Conservation (phyloP, 75 land plant genomes). For the Selaginella moellendorffii region DNA sequence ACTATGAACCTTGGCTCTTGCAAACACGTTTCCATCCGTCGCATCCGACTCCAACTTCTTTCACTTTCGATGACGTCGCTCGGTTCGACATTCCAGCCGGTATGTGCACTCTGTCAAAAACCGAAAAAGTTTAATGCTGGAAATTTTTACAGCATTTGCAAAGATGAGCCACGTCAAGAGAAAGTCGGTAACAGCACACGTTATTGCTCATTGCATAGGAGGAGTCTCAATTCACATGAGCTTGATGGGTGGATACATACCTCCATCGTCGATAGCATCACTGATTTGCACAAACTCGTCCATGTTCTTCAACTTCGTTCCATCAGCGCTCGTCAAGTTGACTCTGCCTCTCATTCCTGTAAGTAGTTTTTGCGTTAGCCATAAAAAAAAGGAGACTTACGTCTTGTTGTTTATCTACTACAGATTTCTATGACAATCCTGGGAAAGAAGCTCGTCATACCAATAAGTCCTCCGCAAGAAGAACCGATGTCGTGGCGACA, state of each 20-base stretch:
- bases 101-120: slow-evolving; percentile 4
- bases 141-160: slow-evolving; percentile 14
- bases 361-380: no score
- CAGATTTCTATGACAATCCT: slow-evolving; percentile 29
- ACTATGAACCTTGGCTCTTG: slow-evolving; percentile 32
- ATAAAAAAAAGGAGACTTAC: no score
- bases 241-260: slow-evolving; percentile 34
- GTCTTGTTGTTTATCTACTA: not conserved
- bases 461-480: not conserved
- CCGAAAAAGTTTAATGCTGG: not conserved
- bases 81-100: slow-evolving; percentile 37
- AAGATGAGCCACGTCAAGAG: slow-evolving; percentile 27
- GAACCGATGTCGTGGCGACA: slow-evolving; percentile 11
- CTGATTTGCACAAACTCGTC: slow-evolving; percentile 36
- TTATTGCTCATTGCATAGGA: slow-evolving; percentile 43
- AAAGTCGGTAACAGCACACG: slow-evolving; percentile 17
- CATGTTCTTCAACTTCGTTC: slow-evolving; percentile 34
- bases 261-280: slow-evolving; percentile 26
- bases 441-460: slow-evolving; percentile 25
- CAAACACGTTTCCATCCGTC: slow-evolving; percentile 25
- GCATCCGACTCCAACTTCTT: slow-evolving; percentile 17
- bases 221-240: slow-evolving; percentile 37
- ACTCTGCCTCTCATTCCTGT: slow-evolving; percentile 37
- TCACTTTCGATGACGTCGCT: slow-evolving; percentile 37
- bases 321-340: slow-evolving; percentile 22